phyloP scores from a whole-genome alignment of 768 basidiomycete genomes.

The Termitomyces sp. region DNA sequence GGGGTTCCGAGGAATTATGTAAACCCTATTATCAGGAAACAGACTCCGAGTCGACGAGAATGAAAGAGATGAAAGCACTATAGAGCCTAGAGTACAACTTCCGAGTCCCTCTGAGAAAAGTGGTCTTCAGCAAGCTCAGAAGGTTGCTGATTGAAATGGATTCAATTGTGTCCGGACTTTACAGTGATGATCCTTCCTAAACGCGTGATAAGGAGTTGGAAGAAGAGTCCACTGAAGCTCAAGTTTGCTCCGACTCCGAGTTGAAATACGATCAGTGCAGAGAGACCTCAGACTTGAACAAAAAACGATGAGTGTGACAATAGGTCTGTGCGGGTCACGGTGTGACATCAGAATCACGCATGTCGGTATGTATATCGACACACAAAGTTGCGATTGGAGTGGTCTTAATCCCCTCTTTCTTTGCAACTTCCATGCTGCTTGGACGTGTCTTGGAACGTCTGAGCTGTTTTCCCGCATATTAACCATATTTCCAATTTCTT shows the following conservation, averaged over 20 bases:
- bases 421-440: constrained; percentile 11
- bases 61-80: not conserved
- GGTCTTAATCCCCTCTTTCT: constrained; percentile 7
- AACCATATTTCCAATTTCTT: not conserved
- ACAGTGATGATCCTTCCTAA: too few species aligned
- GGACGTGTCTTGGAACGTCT: not conserved
- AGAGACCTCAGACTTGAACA: not conserved
- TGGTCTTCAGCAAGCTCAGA: too few species aligned
- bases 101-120: too few species aligned
- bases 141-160: too few species aligned
- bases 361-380: constrained; percentile 2
- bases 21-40: too few species aligned
- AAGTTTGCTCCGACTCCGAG: too few species aligned
- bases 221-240: too few species aligned
- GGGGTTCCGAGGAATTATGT: not conserved
- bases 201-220: too few species aligned
- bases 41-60: not conserved
- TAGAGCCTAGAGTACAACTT: not conserved
- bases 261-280: too few species aligned
- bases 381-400: constrained; percentile 3
- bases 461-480: not conserved
- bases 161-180: too few species aligned
- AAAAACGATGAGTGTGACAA: not conserved
- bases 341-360: constrained; percentile 13
- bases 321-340: constrained; percentile 16